These are phyloP conservation scores for Cytospora mali DNA, from an alignment of 2,329 filamentous ascomycete genomes.

Conservation along the genomic window DNA sequence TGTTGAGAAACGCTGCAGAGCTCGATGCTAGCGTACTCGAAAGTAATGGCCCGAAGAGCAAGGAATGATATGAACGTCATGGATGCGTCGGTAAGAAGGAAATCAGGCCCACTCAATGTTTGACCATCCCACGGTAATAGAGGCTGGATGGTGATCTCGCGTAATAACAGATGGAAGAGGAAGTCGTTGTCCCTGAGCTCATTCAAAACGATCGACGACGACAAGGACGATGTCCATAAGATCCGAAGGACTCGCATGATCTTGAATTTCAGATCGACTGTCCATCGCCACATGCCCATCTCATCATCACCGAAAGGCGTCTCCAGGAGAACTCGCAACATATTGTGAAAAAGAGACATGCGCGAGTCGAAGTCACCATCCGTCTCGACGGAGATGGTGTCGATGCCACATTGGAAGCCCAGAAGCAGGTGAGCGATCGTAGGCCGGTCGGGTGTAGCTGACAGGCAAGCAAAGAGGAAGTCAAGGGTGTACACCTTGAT, in stretches of 20 bases:
- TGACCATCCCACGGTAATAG: conserved; percentile 75
- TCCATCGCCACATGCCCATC: conserved; percentile 64
- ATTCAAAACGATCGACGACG: conserved; percentile 71
- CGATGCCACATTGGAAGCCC: conserved; percentile 79
- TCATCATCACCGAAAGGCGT: conserved; percentile 67
- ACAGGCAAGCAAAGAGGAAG: conserved; percentile 80
- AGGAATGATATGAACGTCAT: conserved; percentile 77
- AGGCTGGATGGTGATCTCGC: conserved; percentile 70
- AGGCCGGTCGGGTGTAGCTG: conserved; percentile 73
- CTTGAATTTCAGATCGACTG: conserved; percentile 68
- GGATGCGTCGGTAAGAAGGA: conserved; percentile 70
- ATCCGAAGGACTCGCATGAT: conserved; percentile 74
- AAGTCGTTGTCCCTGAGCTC: conserved; percentile 81
- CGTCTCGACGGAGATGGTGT: conserved; percentile 67
- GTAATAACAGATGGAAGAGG: conserved; percentile 74
- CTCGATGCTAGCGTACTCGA: conserved; percentile 86
- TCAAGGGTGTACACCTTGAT: conserved; percentile 85
- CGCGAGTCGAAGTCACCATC: conserved; percentile 71
- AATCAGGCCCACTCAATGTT: conserved; percentile 61
- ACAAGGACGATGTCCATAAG: conserved; percentile 82
- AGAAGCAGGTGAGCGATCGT: conserved; percentile 89
- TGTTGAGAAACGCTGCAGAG: conserved; percentile 76
- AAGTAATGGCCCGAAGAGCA: conserved; percentile 71
- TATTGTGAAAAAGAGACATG: conserved; percentile 79
- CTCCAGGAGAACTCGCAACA: conserved; percentile 71